Evolutionary conservation across 805 yeast genomes (phyloP).

Genomic region (Candida schatavii): DNA sequence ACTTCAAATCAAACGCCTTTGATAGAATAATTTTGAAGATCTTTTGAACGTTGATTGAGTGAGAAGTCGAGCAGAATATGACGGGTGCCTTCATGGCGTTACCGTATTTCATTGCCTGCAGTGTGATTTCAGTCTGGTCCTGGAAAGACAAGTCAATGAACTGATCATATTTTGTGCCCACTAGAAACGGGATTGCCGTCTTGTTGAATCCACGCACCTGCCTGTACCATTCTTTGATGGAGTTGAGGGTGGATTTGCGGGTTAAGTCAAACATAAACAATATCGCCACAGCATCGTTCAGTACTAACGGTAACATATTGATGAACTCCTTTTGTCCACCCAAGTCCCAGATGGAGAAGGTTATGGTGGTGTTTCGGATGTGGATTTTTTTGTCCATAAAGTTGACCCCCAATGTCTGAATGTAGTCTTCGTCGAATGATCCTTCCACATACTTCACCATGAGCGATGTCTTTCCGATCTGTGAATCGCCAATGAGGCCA

Average conservation of each 20-base stretch:
- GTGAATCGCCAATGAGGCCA: conserved; percentile 93
- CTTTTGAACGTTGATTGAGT: conserved; percentile 89
- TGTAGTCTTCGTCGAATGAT: conserved; percentile 84
- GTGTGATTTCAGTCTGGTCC: conserved; percentile 82
- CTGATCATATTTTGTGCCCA: conserved; percentile 91
- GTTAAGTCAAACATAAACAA: conserved; percentile 87
- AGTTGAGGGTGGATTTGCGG: conserved; percentile 76
- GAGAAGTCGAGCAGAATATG: conserved; percentile 86
- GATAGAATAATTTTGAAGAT: conserved; percentile 88
- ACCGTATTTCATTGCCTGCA: conserved; percentile 80
- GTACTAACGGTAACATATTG: conserved; percentile 91
- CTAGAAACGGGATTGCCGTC: conserved; percentile 85
- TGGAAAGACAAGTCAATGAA: conserved; percentile 75
- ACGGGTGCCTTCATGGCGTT: conserved; percentile 83
- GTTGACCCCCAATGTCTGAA: conserved; percentile 93
- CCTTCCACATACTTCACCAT: conserved; percentile 98
- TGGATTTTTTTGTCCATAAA: conserved; percentile 88
- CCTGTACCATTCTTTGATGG: conserved; percentile 93
- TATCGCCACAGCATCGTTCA: conserved; percentile 88
- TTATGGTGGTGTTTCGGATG: conserved; percentile 80
- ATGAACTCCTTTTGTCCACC: conserved; percentile 96
- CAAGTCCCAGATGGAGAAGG: conserved; percentile 91
- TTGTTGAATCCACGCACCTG: conserved; percentile 87
- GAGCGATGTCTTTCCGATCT: conserved; percentile 91
- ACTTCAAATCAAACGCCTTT: conserved; percentile 81